Percentiles rank a stretch among this genome's conserved stretches.
These are phyloP conservation scores for Xerocomus brunneocitrinus DNA, from an alignment of 768 basidiomycete species.

Conservation along the genomic window DNA sequence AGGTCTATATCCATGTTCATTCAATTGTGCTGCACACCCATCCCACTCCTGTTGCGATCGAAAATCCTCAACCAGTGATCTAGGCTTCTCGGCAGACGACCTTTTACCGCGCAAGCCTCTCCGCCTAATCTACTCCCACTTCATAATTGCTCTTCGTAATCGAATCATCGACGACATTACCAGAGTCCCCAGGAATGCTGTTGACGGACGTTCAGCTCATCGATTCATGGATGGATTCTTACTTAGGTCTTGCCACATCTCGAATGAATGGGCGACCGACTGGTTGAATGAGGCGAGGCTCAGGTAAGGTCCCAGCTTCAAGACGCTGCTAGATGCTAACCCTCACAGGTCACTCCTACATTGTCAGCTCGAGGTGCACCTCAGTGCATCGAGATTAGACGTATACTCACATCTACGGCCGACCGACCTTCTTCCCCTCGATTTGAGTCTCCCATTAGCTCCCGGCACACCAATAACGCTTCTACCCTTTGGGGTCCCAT, in stretches of 20 bases:
- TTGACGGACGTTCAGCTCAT: conserved; percentile 35
- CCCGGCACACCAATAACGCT: conserved; percentile 66
- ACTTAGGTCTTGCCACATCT: conserved; percentile 40
- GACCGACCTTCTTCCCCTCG: conserved; percentile 55
- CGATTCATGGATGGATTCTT: conserved; percentile 62
- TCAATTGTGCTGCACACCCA: conserved; percentile 37
- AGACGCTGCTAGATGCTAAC: conserved; percentile 10
- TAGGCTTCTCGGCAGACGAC: conserved; percentile 30
- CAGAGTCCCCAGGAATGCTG: conserved; percentile 33
- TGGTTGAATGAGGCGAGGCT: conserved; percentile 55
- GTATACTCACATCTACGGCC: conserved; percentile 59
- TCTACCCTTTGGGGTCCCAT: conserved; percentile 67
- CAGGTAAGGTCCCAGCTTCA: conserved; percentile 34
- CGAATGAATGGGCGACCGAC: conserved; percentile 58
- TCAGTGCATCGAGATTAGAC: conserved; percentile 45
- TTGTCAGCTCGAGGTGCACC: conserved; percentile 55
- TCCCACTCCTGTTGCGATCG: conserved; percentile 36
- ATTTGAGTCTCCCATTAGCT: conserved; percentile 37
- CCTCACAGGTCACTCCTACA: conserved; percentile 52
- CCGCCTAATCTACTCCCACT: conserved; percentile 38
- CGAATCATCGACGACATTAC: conserved; percentile 50
- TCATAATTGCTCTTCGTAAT: conserved; percentile 61
- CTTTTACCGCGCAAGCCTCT: conserved; percentile 46
- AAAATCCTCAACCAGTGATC: conserved; percentile 13
- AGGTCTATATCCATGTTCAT: conserved; percentile 51